These are phyloP conservation scores for Saussurea involucrata DNA, from an alignment of 129 eudicot genomes.

Conservation along the genomic window DNA sequence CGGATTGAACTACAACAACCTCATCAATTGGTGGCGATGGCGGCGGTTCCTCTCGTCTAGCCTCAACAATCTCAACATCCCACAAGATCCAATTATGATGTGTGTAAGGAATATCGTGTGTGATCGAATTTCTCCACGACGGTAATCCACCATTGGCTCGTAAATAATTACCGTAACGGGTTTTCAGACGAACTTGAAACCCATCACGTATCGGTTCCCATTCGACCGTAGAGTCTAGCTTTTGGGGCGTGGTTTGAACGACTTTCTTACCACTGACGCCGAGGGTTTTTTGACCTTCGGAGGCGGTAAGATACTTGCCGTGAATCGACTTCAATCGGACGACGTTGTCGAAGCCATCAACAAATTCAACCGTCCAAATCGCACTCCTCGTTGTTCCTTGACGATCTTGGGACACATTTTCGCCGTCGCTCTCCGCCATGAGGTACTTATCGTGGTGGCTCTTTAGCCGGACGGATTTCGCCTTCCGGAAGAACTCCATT, in stretches of 20 bases:
- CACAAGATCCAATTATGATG: constrained; percentile 57
- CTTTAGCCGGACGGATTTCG: constrained; percentile 48
- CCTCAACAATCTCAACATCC: constrained; percentile 61
- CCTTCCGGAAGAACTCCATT: constrained; percentile 55
- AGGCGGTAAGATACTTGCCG: constrained; percentile 55
- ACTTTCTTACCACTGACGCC: constrained; percentile 55
- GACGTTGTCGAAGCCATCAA: constrained; percentile 26
- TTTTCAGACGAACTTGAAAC: constrained; percentile 40
- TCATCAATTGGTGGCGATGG: neutral
- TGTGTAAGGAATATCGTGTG: constrained; percentile 58
- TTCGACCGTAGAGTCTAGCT: constrained; percentile 47
- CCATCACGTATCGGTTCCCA: constrained; percentile 70
- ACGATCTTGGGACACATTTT: constrained; percentile 43
- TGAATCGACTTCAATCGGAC: constrained; percentile 46
- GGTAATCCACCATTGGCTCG: constrained; percentile 64
- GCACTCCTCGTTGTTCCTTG: constrained; percentile 24
- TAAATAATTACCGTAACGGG: constrained; percentile 54
- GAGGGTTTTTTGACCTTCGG: constrained; percentile 39
- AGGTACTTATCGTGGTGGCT: constrained; percentile 61
- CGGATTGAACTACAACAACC: constrained; percentile 14
- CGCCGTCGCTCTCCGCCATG: constrained; percentile 35
- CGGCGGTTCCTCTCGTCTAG: constrained; percentile 24
- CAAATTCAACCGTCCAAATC: constrained; percentile 48
- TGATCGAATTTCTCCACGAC: constrained; percentile 66
- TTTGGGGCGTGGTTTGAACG: constrained; percentile 36